A percentile compares a stretch with the other conserved stretches of the same genome.
These are phyloP conservation scores for Lepiota venenata DNA, from an alignment of 768 basidiomycete species.

Conservation along the genomic window DNA sequence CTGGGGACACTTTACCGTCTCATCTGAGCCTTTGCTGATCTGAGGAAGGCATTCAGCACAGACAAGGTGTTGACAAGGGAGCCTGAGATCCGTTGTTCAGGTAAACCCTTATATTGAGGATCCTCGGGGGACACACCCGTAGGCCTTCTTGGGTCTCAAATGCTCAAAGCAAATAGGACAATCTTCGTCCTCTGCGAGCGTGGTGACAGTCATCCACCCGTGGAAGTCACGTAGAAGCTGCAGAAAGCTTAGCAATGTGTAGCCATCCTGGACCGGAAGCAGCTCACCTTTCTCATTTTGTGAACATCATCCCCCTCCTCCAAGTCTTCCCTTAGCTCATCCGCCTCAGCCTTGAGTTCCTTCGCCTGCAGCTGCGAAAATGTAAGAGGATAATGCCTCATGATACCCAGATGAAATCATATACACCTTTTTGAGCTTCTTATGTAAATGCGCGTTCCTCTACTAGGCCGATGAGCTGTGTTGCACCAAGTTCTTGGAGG, in stretches of 20 bases:
- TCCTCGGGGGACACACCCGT: conserved; percentile 25
- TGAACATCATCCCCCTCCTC: conserved; percentile 26
- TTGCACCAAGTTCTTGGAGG: background rate
- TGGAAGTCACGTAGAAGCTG: conserved; percentile 39
- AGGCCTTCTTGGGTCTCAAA: conserved; percentile 28
- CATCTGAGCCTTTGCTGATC: conserved; percentile 25
- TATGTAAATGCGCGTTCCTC: conserved; percentile 19
- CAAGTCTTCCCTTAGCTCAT: conserved; percentile 28
- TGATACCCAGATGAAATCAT: too few relatives aligned
- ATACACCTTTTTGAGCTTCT: conserved; percentile 22
- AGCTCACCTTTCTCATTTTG: conserved; percentile 39
- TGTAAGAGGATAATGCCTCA: background rate
- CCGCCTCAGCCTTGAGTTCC: conserved; percentile 33
- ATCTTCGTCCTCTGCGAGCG: conserved; percentile 33
- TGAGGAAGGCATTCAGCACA: conserved; percentile 35
- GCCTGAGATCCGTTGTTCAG: conserved; percentile 21
- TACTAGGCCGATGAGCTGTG: background rate
- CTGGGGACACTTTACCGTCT: conserved; percentile 31
- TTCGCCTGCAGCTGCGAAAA: conserved; percentile 18
- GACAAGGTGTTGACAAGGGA: conserved; percentile 40
- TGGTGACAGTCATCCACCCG: conserved; percentile 32
- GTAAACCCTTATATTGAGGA: background rate
- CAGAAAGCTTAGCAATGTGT: background rate
- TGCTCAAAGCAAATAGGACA: conserved; percentile 36
- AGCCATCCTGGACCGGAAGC: background rate